Conservation (phyloP, 208 protist genomes). For the Trypanosoma platydactyli region DNA sequence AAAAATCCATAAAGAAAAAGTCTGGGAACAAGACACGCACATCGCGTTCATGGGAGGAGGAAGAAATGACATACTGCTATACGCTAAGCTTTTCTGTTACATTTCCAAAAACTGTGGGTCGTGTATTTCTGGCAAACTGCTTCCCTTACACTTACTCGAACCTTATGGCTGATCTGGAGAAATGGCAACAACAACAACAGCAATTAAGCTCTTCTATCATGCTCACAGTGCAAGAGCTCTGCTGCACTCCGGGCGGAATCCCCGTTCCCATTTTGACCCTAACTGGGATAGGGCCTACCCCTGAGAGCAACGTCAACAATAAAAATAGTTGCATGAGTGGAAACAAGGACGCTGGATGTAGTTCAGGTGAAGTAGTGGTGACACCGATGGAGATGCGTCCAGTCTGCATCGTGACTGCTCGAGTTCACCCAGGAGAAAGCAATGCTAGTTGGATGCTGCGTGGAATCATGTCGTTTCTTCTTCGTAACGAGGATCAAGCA, state of each 20-base stretch:
- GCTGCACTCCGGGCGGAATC: slow-evolving; percentile 84
- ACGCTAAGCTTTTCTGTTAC: slow-evolving; percentile 91
- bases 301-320: not conserved
- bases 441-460: slow-evolving; percentile 96
- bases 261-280: slow-evolving; percentile 92
- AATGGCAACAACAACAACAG: slow-evolving; percentile 23
- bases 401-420: slow-evolving; percentile 89
- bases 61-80: slow-evolving; percentile 63
- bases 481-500: slow-evolving; percentile 19
- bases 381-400: slow-evolving; percentile 49
- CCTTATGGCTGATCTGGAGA: slow-evolving; percentile 61
- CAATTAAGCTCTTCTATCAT: slow-evolving; percentile 16
- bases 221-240: slow-evolving; percentile 70
- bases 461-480: slow-evolving; percentile 92
- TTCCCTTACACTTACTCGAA: slow-evolving; percentile 97
- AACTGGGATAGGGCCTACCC: slow-evolving; percentile 42
- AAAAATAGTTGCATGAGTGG: not conserved
- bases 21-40: slow-evolving; percentile 3
- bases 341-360: not conserved
- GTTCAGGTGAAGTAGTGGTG: not conserved
- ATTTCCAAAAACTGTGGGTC: slow-evolving; percentile 81
- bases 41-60: not conserved
- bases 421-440: slow-evolving; percentile 98
- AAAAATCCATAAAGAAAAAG: slow-evolving; percentile 24
- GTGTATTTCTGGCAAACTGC: slow-evolving; percentile 93